Percentiles rank a stretch among this genome's conserved stretches.
Evolutionary conservation across 73 alveolate species (phyloP).

Genomic region (Blepharisma stoltei): DNA sequence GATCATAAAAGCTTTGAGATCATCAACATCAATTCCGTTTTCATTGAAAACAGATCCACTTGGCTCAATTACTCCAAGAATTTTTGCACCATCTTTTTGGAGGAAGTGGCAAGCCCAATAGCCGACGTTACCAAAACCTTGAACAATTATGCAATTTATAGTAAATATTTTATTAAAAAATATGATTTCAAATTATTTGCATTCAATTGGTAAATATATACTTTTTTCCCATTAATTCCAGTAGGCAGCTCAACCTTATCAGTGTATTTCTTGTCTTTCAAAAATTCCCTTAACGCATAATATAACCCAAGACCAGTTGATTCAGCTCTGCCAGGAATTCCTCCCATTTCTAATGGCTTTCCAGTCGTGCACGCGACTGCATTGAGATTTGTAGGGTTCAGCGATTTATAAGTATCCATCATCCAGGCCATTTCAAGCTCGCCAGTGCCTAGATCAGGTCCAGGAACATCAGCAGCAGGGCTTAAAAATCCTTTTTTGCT

Average conservation of each 20-base stretch:
- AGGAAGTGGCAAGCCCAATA: slow-evolving; percentile 85
- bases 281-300: slow-evolving; percentile 46
- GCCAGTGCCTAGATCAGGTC: slow-evolving; percentile 89
- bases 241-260: slow-evolving; percentile 43
- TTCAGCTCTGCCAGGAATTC: slow-evolving; percentile 87
- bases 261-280: slow-evolving; percentile 44
- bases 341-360: slow-evolving; percentile 72
- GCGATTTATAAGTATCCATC: slow-evolving; percentile 61
- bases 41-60: slow-evolving; percentile 74
- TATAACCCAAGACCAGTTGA: slow-evolving; percentile 78
- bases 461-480: slow-evolving; percentile 81
- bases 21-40: slow-evolving; percentile 79
- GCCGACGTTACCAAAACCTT: slow-evolving; percentile 96
- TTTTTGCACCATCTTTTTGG: slow-evolving; percentile 68
- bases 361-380: slow-evolving; percentile 83
- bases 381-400: slow-evolving; percentile 72
- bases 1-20: slow-evolving; percentile 49
- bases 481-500: slow-evolving; percentile 81
- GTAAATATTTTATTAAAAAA: slow-evolving; percentile 47
- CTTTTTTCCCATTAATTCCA: slow-evolving; percentile 55
- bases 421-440: slow-evolving; percentile 84
- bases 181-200: too few species aligned
- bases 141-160: too few species aligned
- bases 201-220: too few species aligned
- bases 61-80: slow-evolving; percentile 74